Conservation (phyloP, 2,329 filamentous ascomycete species). For the Alternaria gaisen region DNA sequence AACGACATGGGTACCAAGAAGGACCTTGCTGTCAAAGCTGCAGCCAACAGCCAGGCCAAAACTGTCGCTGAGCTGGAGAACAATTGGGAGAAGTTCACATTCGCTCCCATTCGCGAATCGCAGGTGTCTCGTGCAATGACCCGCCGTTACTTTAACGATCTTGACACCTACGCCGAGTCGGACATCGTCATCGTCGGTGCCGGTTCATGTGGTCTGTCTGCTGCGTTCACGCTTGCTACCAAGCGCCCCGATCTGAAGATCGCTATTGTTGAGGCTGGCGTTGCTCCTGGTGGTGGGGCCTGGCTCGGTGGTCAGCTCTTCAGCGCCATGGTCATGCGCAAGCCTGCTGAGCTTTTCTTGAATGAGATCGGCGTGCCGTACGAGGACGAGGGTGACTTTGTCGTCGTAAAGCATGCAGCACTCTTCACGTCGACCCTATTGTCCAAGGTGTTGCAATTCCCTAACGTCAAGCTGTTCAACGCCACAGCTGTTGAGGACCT, state of each 20-base stretch:
- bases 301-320: constrained; percentile 96
- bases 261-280: constrained; percentile 86
- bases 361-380: constrained; percentile 82
- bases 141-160: constrained; percentile 87
- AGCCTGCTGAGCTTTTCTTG: constrained; percentile 87
- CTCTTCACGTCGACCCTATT: constrained; percentile 90
- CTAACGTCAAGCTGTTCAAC: constrained; percentile 97
- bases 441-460: constrained; percentile 81
- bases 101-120: constrained; percentile 87
- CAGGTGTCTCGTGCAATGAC: constrained; percentile 95
- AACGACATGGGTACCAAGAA: constrained; percentile 45
- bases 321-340: constrained; percentile 94
- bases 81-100: constrained; percentile 84
- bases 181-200: constrained; percentile 95
- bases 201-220: constrained; percentile 84
- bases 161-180: constrained; percentile 88
- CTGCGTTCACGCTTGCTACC: constrained; percentile 84
- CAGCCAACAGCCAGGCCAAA: constrained; percentile 58
- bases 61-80: constrained; percentile 72
- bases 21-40: constrained; percentile 58
- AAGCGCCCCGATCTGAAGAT: constrained; percentile 90
- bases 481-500: constrained; percentile 91
- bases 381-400: constrained; percentile 87
- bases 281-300: constrained; percentile 83
- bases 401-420: constrained; percentile 93